Base-by-base conservation (phyloP, 768 basidiomycete genomes). In the Dendrothele bispora region DNA sequence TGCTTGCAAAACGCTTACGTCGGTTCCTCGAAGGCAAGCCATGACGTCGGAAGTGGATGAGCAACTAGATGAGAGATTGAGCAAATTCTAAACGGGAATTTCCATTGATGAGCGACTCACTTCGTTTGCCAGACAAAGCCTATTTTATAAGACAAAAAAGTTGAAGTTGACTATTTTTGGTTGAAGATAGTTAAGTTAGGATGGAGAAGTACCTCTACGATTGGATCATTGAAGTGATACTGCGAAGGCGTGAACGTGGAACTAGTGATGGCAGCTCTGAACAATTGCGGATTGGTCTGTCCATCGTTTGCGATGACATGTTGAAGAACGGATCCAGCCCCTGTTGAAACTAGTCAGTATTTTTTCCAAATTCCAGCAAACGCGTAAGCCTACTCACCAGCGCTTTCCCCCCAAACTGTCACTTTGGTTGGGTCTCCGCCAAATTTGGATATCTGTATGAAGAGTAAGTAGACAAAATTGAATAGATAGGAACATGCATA, bases 301-400 rank as follows among this genome's bases (percentile, higher is more conserved):
- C 67, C 66, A 12, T 53, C 54, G 17, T 66, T 40, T 2, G 68
- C 67, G 4, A 68, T 48, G 14, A 69, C 46, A 11, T 69, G 67
- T 22, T 69, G 68, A 4, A 69, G 42, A 14, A 69, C 66, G 15
- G 67, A 69, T 7, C 67, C 67, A 2, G 56, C 67, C 14, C 67
- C 67, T 56, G 36, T 5, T 20, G 14, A 11, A 24, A 20, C 11
- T 7, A n/a, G 17, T 21, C 12, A 12, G 8, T 24, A 11, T 7
- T 7, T n/a, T n/a, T n/a, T n/a, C n/a, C n/a, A n/a, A n/a, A n/a
- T n/a, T n/a, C n/a, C n/a, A n/a, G n/a, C n/a, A 10, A 14, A 41
- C 17, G 11, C n/a, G n/a, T n/a, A 38, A 0, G 15, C 21, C 10
- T 5, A 49, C 42, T 18, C 11, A 54, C 57, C 59, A 1, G 55